Conservation (phyloP, 345 rosid species). For the Abelmoschus esculentus region DNA sequence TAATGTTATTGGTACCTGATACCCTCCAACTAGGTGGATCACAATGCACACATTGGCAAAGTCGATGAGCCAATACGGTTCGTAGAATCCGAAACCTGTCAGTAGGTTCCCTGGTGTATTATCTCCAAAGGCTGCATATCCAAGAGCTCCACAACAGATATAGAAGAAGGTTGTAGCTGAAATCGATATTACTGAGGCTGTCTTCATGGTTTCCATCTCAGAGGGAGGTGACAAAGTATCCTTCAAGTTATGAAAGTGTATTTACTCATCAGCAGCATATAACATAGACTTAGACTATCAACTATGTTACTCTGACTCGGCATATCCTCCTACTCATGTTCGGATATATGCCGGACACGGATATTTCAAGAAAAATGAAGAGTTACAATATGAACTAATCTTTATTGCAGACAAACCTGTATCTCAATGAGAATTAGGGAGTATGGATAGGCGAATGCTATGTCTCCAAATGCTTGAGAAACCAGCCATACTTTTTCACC, state of each 20-base stretch:
- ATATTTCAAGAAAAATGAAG: too few relatives aligned
- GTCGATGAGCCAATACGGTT: constrained; percentile 40
- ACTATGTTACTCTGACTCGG: neutral
- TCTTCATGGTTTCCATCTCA: constrained; percentile 35
- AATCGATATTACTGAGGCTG: constrained; percentile 27
- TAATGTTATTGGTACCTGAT: constrained; percentile 32
- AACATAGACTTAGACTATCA: neutral
- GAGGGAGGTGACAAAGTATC: constrained; percentile 40
- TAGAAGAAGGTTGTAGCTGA: constrained; percentile 31
- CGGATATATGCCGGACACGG: neutral
- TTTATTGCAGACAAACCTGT: constrained; percentile 27
- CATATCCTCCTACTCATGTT: neutral
- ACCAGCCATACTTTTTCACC: constrained; percentile 34
- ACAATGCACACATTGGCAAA: constrained; percentile 35
- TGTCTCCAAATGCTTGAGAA: constrained; percentile 48
- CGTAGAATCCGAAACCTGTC: constrained; percentile 33
- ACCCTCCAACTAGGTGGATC: constrained; percentile 42
- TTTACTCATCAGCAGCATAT: neutral
- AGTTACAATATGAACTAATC: neutral
- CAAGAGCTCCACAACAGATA: constrained; percentile 30
- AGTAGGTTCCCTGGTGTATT: constrained; percentile 33
- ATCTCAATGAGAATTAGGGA: constrained; percentile 50
- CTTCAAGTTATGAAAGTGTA: constrained; percentile 10
- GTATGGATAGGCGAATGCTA: constrained; percentile 56
- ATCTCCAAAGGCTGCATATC: constrained; percentile 39